These are phyloP conservation scores for Oemleria cerasiformis DNA, from an alignment of 306 rosid genomes.

Conservation along the genomic window DNA sequence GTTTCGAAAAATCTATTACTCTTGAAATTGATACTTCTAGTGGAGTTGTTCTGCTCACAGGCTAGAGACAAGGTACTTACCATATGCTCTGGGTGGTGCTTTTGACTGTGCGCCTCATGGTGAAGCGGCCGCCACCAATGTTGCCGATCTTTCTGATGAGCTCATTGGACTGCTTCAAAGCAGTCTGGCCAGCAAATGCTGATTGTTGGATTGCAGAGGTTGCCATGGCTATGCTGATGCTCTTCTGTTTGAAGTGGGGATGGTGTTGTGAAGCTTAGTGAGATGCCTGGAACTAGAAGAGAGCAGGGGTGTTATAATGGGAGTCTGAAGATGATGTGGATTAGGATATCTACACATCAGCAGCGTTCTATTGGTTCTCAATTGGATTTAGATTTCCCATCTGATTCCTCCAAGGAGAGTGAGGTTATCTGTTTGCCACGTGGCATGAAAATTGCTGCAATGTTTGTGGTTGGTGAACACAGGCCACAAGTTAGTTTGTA, in stretches of 20 bases:
- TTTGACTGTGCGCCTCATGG: constrained; percentile 83
- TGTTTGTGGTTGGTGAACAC: constrained; percentile 22
- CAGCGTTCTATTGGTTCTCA: constrained; percentile 61
- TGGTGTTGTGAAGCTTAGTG: constrained; percentile 15
- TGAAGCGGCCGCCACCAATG: constrained; percentile 53
- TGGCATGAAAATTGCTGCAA: constrained; percentile 33
- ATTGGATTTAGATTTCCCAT: constrained; percentile 50
- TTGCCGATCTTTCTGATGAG: constrained; percentile 63
- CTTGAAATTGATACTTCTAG: no score
- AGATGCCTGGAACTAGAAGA: constrained; percentile 15
- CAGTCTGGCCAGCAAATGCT: constrained; percentile 78
- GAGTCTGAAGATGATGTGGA: constrained; percentile 55
- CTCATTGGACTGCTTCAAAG: constrained; percentile 76
- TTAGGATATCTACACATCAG: constrained; percentile 77
- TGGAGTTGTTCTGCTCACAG: neutral
- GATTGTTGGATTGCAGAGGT: constrained; percentile 80
- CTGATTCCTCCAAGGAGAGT: constrained; percentile 28
- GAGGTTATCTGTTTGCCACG: constrained; percentile 49
- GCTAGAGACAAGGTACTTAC: constrained; percentile 31
- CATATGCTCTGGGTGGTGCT: constrained; percentile 92
- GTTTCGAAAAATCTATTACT: neutral
- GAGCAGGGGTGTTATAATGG: constrained; percentile 31
- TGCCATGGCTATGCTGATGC: constrained; percentile 47
- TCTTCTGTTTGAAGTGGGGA: constrained; percentile 4
- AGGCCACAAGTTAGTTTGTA: constrained; percentile 39